A percentile compares a stretch with the other conserved stretches of the same genome.
These are phyloP conservation scores for Beauveria sp. DNA, from an alignment of 2,329 filamentous ascomycete species.

Conservation along the genomic window DNA sequence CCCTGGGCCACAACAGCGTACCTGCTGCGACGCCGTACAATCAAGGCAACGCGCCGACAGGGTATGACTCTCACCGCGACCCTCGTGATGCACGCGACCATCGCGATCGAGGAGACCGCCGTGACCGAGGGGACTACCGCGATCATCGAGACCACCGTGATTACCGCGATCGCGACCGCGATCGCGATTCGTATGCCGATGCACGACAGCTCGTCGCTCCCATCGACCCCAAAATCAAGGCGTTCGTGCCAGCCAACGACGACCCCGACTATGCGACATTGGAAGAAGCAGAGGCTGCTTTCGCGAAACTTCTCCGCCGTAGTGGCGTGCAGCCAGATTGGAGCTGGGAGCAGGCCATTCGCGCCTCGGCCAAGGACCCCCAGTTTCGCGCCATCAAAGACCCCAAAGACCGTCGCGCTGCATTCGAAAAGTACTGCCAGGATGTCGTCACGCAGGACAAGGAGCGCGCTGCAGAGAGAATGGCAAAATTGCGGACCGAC, in stretches of 20 bases:
- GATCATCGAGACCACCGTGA: conserved; percentile 16
- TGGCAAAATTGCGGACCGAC: conserved; percentile 85
- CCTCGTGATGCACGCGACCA: conserved; percentile 18
- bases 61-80: conserved; percentile 33
- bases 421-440: conserved; percentile 91
- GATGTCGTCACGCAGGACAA: conserved; percentile 89
- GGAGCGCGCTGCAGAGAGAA: conserved; percentile 85
- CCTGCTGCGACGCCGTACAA: conserved; percentile 34
- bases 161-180: conserved; percentile 20
- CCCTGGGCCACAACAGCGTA: conserved; percentile 48
- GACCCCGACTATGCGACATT: conserved; percentile 72
- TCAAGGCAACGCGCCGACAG: conserved; percentile 36
- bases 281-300: conserved; percentile 89
- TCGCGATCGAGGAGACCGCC: conserved; percentile 14
- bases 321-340: conserved; percentile 84
- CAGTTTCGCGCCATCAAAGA: conserved; percentile 92
- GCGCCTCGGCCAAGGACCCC: conserved; percentile 77
- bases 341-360: conserved; percentile 86
- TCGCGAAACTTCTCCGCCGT: conserved; percentile 80
- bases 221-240: conserved; percentile 47
- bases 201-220: conserved; percentile 51
- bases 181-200: conserved; percentile 39
- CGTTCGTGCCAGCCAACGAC: conserved; percentile 54
- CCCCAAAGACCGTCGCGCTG: conserved; percentile 79
- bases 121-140: conserved; percentile 14